phyloP scores from a whole-genome alignment of 768 basidiomycete genomes.

The Dioszegia aurantiaca region DNA sequence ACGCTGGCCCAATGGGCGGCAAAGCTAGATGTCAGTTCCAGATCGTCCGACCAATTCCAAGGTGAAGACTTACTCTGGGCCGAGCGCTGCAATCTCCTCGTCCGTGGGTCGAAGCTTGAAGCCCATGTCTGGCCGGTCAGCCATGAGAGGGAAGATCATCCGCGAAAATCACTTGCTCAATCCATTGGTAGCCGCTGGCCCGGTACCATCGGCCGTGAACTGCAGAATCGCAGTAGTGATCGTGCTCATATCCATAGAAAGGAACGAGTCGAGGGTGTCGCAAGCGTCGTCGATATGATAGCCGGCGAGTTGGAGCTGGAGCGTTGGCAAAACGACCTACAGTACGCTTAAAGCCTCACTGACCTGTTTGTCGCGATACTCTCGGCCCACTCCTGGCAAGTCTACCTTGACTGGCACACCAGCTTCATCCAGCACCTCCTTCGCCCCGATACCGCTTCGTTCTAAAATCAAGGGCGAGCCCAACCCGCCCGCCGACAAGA shows the following conservation, averaged over 20 bases:
- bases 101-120: constrained; percentile 21
- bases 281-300: constrained; percentile 16
- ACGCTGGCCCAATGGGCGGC: constrained; percentile 17
- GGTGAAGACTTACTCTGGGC: constrained; percentile 7
- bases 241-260: neutral
- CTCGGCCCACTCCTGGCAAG: constrained; percentile 25
- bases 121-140: constrained; percentile 19
- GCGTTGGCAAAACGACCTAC: neutral
- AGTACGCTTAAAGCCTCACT: neutral
- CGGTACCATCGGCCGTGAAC: constrained; percentile 14
- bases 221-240: constrained; percentile 13
- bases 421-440: constrained; percentile 20
- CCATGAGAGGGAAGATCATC: neutral
- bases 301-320: constrained; percentile 18
- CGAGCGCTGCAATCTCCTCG: constrained; percentile 18
- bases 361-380: constrained; percentile 27
- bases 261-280: constrained; percentile 17
- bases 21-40: constrained; percentile 2
- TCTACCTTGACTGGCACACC: constrained; percentile 30
- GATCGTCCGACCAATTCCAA: neutral
- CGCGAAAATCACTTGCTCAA: constrained; percentile 4
- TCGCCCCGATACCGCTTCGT: constrained; percentile 39
- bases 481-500: constrained; percentile 40
- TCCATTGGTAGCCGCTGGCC: constrained; percentile 22
- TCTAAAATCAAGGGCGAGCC: constrained; percentile 38